phyloP scores from a whole-genome alignment of 2,329 filamentous ascomycete genomes.

The Didymella pomorum region DNA sequence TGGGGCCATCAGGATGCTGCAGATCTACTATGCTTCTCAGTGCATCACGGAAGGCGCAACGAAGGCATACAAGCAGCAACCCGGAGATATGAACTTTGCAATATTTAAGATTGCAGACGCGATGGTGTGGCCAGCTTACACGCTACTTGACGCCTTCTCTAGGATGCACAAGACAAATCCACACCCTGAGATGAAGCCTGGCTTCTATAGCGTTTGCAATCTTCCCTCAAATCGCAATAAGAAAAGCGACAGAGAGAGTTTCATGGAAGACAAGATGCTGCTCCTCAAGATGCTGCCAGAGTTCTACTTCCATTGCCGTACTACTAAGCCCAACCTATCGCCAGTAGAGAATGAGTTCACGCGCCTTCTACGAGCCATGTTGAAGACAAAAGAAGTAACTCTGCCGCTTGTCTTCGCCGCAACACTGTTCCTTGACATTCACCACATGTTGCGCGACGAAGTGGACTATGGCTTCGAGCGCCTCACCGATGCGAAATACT shows the following conservation, averaged over 20 bases:
- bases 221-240: conserved; percentile 36
- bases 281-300: conserved; percentile 42
- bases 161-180: conserved; percentile 28
- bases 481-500: conserved; percentile 13
- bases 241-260: conserved; percentile 42
- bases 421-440: conserved; percentile 48
- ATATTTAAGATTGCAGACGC: conserved; percentile 25
- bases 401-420: conserved; percentile 44
- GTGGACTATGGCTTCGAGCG: conserved; percentile 15
- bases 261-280: conserved; percentile 48
- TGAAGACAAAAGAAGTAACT: conserved; percentile 35
- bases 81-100: not conserved
- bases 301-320: conserved; percentile 35
- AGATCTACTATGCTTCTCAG: conserved; percentile 16
- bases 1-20: conserved; percentile 19
- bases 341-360: conserved; percentile 44
- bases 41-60: not conserved
- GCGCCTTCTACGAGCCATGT: conserved; percentile 35
- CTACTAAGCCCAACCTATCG: conserved; percentile 17
- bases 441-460: conserved; percentile 44
- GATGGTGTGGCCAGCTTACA: not conserved
- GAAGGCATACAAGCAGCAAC: not conserved
- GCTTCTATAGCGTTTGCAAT: conserved; percentile 43
- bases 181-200: conserved; percentile 38
- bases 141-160: conserved; percentile 32